Percentiles rank a stretch among this genome's conserved stretches.
phyloP scores from a whole-genome alignment of 2,329 filamentous ascomycete species.

The Emergomyces africanus region DNA sequence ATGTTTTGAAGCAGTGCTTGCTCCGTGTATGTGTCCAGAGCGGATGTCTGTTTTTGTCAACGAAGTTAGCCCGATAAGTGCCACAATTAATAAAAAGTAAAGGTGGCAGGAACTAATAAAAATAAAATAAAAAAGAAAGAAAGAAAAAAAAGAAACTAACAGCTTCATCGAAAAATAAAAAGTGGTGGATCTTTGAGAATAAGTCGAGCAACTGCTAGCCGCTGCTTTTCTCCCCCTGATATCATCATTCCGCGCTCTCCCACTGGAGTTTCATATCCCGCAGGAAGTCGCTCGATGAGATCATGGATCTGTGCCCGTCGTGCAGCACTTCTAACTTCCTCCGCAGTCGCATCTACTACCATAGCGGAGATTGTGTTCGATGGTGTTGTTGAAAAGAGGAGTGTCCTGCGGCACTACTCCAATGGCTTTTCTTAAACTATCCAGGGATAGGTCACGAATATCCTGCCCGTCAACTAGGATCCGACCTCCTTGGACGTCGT shows the following conservation, averaged over 20 bases:
- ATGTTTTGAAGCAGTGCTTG: slow-evolving; percentile 84
- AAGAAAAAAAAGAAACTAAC: slow-evolving; percentile 38
- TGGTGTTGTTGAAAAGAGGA: slow-evolving; percentile 91
- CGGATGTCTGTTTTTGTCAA: slow-evolving; percentile 49
- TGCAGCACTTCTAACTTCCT: slow-evolving; percentile 64
- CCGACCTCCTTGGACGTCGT: slow-evolving; percentile 72
- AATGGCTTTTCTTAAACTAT: slow-evolving; percentile 72
- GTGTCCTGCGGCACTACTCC: slow-evolving; percentile 97
- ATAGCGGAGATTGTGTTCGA: slow-evolving; percentile 92
- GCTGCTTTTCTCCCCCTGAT: slow-evolving; percentile 86
- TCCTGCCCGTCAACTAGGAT: slow-evolving; percentile 92
- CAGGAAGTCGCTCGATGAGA: slow-evolving; percentile 63
- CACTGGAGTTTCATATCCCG: slow-evolving; percentile 84
- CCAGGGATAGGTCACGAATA: slow-evolving; percentile 66
- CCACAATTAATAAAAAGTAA: too few species aligned
- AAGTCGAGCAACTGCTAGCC: slow-evolving; percentile 69
- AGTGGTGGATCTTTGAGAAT: slow-evolving; percentile 78
- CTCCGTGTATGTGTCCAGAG: slow-evolving; percentile 86
- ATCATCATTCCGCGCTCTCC: slow-evolving; percentile 96
- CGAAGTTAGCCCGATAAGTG: background rate
- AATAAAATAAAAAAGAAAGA: too few species aligned
- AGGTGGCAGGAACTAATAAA: background rate
- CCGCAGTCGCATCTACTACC: slow-evolving; percentile 64
- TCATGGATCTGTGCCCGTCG: slow-evolving; percentile 75
- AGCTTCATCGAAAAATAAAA: slow-evolving; percentile 92